Conservation (phyloP, 164 flowering plant species). For the Platanus orientalis region DNA sequence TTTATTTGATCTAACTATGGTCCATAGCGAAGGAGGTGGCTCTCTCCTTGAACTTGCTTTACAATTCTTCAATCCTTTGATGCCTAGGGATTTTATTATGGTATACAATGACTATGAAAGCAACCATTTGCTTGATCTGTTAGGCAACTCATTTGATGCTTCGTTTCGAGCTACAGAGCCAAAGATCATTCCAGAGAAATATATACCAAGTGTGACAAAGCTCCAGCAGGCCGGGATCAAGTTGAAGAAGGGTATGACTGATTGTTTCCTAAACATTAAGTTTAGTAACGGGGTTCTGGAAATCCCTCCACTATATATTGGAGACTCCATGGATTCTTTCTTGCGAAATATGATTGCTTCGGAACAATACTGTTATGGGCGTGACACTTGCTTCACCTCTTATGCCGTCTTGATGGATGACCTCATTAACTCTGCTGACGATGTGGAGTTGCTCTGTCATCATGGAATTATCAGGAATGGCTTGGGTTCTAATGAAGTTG, state of each 20-base stretch:
- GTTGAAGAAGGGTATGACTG: background rate
- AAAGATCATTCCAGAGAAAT: background rate
- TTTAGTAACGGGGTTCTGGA: background rate
- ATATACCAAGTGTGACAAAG: background rate
- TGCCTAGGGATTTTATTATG: too few relatives aligned
- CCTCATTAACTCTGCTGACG: background rate
- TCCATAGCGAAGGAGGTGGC: too few relatives aligned
- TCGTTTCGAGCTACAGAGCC: too few relatives aligned
- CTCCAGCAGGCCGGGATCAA: background rate
- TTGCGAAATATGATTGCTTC: background rate
- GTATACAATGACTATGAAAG: too few relatives aligned
- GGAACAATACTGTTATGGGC: background rate
- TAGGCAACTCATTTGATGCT: background rate
- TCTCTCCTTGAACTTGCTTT: background rate
- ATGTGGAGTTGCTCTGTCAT: too few relatives aligned
- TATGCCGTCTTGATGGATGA: background rate
- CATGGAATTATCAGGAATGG: too few relatives aligned
- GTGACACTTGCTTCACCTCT: too few relatives aligned
- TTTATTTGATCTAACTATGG: background rate
- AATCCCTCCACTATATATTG: background rate
- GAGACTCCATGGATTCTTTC: background rate
- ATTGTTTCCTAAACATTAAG: background rate
- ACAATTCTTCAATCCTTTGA: background rate
- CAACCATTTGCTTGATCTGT: slow-evolving; percentile 3
- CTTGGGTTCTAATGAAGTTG: too few relatives aligned